Conservation (phyloP, 495 filamentous ascomycete genomes). For the Astrothelium subdiscretum region DNA sequence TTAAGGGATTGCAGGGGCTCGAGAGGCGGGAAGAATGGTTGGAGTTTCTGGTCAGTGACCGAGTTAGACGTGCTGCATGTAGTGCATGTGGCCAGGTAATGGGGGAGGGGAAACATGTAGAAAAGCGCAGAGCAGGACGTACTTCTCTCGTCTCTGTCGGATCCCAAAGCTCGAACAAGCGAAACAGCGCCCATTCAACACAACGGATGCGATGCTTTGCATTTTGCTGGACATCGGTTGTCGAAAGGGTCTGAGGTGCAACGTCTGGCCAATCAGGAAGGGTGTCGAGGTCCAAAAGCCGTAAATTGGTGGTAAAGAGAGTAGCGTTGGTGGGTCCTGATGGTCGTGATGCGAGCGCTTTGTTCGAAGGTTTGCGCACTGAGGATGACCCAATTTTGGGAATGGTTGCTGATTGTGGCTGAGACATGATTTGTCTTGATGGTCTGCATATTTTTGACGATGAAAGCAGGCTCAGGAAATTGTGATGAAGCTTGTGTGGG, state of each 20-base stretch:
- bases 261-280: constrained; percentile 68
- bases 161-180: constrained; percentile 74
- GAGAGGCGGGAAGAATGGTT: constrained; percentile 77
- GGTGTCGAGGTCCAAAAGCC: constrained; percentile 64
- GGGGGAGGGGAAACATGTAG: constrained; percentile 3
- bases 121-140: constrained; percentile 7
- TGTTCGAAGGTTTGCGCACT: constrained; percentile 17
- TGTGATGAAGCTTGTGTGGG: background rate
- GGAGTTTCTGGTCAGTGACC: constrained; percentile 53
- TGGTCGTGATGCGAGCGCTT: constrained; percentile 8
- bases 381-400: background rate
- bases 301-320: constrained; percentile 71
- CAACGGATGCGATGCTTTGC: constrained; percentile 59
- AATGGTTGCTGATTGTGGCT: background rate
- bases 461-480: background rate
- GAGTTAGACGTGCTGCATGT: constrained; percentile 1
- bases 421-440: background rate
- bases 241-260: constrained; percentile 49
- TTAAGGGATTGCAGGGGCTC: constrained; percentile 82
- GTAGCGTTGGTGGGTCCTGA: constrained; percentile 40
- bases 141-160: constrained; percentile 59
- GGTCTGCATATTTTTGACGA: background rate
- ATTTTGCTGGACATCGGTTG: constrained; percentile 53
- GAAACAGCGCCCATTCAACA: constrained; percentile 76
- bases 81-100: background rate